Evolutionary conservation across 2,329 filamentous ascomycete species (phyloP).

Genomic region (Penicillium italicum): DNA sequence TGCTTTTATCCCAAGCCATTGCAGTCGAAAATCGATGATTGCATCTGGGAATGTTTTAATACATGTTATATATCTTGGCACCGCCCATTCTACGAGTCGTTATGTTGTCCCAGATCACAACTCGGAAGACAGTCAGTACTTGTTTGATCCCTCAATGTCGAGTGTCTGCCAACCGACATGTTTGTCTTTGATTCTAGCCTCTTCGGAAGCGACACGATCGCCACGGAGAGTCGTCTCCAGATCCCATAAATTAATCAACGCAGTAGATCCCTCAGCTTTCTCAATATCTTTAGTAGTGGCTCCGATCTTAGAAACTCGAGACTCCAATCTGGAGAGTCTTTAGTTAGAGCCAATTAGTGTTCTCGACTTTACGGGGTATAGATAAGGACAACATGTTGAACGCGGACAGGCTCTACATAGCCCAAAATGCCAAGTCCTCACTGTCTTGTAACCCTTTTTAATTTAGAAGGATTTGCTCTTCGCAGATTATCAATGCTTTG

Average conservation of each 20-base stretch:
- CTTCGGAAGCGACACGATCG: constrained; percentile 65
- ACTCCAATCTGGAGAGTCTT: constrained; percentile 34
- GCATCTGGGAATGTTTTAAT: constrained; percentile 74
- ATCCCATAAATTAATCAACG: constrained; percentile 63
- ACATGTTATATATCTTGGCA: constrained; percentile 69
- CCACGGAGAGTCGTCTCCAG: constrained; percentile 71
- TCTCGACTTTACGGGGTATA: background rate
- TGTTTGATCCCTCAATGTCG: background rate
- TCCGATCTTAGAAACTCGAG: constrained; percentile 26
- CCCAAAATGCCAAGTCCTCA: no score
- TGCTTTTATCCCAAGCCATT: constrained; percentile 72
- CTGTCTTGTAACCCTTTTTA: no score
- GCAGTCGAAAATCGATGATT: constrained; percentile 68
- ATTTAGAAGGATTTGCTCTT: no score
- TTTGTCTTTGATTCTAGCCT: constrained; percentile 76
- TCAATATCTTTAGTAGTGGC: constrained; percentile 52
- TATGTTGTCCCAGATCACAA: constrained; percentile 73
- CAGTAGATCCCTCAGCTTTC: constrained; percentile 48
- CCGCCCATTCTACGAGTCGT: constrained; percentile 74
- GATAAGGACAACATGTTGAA: background rate
- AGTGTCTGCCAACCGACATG: constrained; percentile 54
- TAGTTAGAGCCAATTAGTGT: constrained; percentile 19
- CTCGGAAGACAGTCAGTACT: constrained; percentile 24
- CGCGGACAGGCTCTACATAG: no score
- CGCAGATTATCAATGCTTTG: no score